Base-by-base conservation (phyloP, 352 stramenopile species). In the Thraustochytrium sp. region DNA sequence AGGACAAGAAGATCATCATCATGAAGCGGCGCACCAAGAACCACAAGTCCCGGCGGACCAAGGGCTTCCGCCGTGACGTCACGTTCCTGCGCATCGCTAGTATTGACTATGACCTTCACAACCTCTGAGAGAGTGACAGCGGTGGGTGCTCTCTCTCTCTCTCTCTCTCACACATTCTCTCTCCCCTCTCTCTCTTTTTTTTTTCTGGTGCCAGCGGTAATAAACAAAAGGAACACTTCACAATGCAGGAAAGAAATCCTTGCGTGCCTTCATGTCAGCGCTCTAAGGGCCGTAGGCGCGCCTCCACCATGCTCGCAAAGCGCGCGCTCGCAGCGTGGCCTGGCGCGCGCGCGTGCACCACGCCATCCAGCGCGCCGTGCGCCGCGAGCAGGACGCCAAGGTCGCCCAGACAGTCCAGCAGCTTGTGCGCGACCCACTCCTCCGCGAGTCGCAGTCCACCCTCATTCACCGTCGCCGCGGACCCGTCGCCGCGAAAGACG, bases 71-170 rank as follows among this genome's bases (percentile, higher is more conserved):
- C n/a, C 40, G 75, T 13, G 49, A 84, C 16, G 37, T 84, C 38
- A 84, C 75, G 23, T 59, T 84, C 42, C 3, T 84, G 75, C 36
- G 49, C 36, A 84, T 84, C 42, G 18, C 29, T 16, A 62, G 49
- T 54, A 84, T 84, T 29, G 84, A 96, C 92, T 64, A 90, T 93
- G 26, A 97, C 36, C 46, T 72, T 16, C 42, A 72, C 23, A 16
- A 72, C 9, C 23, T 72, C 46, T 72, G 59, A 72, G 34, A 21
- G 13, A 29, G n/a, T n/a, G n/a, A n/a, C n/a, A n/a, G n/a, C n/a
- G n/a, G n/a, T n/a, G n/a, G n/a, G n/a, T n/a, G n/a, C n/a, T n/a
- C n/a, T n/a, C n/a, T n/a, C n/a, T n/a, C n/a, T n/a, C n/a, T n/a
- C n/a, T n/a, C n/a, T n/a, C n/a, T n/a, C n/a, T n/a, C n/a, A n/a